Percentiles rank a stretch among this genome's conserved stretches.
Evolutionary conservation across 306 rosid genomes (phyloP).

Genomic region (Castanea crenata): DNA sequence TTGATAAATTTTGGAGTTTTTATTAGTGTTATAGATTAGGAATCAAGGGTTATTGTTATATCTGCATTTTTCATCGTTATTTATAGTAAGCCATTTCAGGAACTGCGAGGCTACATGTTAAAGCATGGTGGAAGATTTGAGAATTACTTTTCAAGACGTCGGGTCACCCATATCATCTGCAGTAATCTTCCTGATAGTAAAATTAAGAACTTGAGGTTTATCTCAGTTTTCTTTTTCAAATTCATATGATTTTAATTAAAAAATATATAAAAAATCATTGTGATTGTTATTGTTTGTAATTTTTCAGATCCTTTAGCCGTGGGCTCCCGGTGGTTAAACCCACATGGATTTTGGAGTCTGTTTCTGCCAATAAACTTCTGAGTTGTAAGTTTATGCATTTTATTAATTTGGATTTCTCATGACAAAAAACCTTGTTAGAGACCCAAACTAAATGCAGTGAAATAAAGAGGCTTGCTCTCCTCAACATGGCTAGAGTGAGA

Average conservation of each 20-base stretch:
- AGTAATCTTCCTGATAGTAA: slow-evolving; percentile 77
- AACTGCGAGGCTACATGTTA: slow-evolving; percentile 76
- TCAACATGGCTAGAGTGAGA: not conserved
- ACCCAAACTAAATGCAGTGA: not conserved
- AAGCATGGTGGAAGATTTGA: slow-evolving; percentile 80
- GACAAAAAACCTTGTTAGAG: not conserved
- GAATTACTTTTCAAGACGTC: slow-evolving; percentile 81
- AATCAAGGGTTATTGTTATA: not conserved
- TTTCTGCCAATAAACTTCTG: slow-evolving; percentile 72
- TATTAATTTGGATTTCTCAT: slow-evolving; percentile 11
- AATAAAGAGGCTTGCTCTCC: not conserved
- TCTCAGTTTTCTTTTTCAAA: slow-evolving; percentile 7
- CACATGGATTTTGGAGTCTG: slow-evolving; percentile 82
- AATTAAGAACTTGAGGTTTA: slow-evolving; percentile 74
- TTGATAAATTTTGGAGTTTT: not conserved
- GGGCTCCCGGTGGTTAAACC: slow-evolving; percentile 96
- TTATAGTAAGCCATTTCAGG: slow-evolving; percentile 47
- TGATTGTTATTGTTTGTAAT: slow-evolving; percentile 25
- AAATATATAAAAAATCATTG: not conserved
- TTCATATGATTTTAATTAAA: not conserved
- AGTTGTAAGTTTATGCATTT: slow-evolving; percentile 59
- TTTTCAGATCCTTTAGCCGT: slow-evolving; percentile 76
- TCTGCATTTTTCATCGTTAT: not conserved
- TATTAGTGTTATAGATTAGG: not conserved
- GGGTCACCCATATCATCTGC: slow-evolving; percentile 88